A percentile compares a stretch with the other conserved stretches of the same genome.
Conservation (phyloP, 2,329 filamentous ascomycete genomes). For the Verticillium zaregamsianum region DNA sequence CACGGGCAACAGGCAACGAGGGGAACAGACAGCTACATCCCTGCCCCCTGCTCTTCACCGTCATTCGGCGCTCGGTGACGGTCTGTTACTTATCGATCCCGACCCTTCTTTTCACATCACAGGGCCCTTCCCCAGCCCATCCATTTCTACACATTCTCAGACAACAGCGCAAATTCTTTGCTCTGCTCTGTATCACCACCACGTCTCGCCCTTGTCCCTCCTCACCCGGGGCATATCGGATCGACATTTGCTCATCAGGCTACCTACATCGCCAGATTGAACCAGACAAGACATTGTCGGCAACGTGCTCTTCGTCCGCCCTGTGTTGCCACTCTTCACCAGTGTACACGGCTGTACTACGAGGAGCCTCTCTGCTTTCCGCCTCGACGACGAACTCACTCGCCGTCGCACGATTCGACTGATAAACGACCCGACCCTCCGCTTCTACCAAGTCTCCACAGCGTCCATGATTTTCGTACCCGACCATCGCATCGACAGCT, state of each 20-base stretch:
- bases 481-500: conserved; percentile 35
- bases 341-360: background rate
- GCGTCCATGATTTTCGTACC: conserved; percentile 51
- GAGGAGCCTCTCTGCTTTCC: background rate
- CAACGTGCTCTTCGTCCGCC: background rate
- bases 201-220: background rate
- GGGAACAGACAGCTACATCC: background rate
- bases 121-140: background rate
- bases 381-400: background rate
- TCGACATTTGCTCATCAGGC: background rate
- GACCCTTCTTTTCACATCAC: background rate
- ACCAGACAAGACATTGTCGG: background rate
- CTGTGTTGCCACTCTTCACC: background rate
- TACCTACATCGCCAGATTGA: background rate
- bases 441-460: conserved; percentile 17
- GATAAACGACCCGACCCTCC: background rate
- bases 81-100: background rate
- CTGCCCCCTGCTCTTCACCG: conserved; percentile 2
- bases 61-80: background rate
- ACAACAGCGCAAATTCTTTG: background rate
- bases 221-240: background rate
- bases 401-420: background rate
- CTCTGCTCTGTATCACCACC: background rate
- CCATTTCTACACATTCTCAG: background rate
- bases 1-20: background rate